Evolutionary conservation across 768 basidiomycete genomes (phyloP), one percentile per base, ranked within the genome.

Genomic region (Dacryopinax spathularia): DNA sequence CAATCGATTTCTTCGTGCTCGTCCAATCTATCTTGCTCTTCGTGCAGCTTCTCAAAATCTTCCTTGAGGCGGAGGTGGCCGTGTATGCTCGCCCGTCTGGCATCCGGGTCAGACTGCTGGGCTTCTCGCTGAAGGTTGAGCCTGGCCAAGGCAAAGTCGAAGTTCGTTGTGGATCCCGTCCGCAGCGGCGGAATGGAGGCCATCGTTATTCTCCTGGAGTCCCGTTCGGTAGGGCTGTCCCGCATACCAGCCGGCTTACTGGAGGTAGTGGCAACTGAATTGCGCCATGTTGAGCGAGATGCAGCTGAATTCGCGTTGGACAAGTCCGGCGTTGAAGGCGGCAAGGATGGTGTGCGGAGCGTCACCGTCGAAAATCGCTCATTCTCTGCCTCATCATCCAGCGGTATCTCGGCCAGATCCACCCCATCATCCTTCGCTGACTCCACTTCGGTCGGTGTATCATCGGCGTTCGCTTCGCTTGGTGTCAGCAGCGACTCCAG

Each of bases 1-100:
- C 89, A 91, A 69, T 91, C 88, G 68, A 90, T 86, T 60, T 73
- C 72, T 61, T 68, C 69, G 35, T 66, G 69, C 20, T 75, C 72
- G 7, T 39, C 59, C 34, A 59, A 60, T 15, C 36, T 64, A 67
- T 66, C 60, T 66, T 80, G 77, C 69, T 85, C 80, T 60, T 77
- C 80, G 48, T 86, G 87, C 39, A 84, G 77, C 35, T 84, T 81
- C 60, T 81, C 78, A 67, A 91, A 90, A 66, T 88, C 88, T 69
- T 88, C 85, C 67, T 88, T 88, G 37, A 91, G 74, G 68, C 83
- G 86, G 60, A 83, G 79, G 68, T 84, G 82, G 1, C 85, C 87
- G 64, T 86, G 85, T 35, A 83, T 65, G 66, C 83, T 84, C 35
- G 71, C 74, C 64, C 84, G 77, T 41, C 76, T 73, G 1, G 74